These are phyloP conservation scores for Cryphonectria nitschkei DNA, from an alignment of 2,329 filamentous ascomycete species.

Conservation along the genomic window DNA sequence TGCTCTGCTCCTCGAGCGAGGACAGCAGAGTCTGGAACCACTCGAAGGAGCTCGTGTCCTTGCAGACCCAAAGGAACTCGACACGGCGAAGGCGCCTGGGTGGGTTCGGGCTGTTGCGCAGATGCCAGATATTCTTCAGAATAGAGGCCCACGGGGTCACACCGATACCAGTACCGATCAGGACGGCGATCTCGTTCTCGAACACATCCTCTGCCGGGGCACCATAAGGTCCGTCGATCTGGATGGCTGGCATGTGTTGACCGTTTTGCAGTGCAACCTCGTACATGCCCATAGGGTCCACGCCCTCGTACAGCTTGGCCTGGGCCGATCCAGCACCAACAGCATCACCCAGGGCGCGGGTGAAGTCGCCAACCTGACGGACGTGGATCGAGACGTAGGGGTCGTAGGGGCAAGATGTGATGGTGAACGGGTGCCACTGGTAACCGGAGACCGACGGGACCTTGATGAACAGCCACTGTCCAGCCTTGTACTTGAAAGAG, in stretches of 20 bases:
- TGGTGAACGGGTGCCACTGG: slow-evolving; percentile 99
- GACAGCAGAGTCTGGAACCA: slow-evolving; percentile 97
- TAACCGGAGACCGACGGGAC: slow-evolving; percentile 84
- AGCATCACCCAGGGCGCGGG: slow-evolving; percentile 87
- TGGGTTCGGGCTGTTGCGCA: slow-evolving; percentile 86
- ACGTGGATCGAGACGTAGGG: slow-evolving; percentile 94
- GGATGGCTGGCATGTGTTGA: slow-evolving; percentile 85
- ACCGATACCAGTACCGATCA: slow-evolving; percentile 85
- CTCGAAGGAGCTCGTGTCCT: slow-evolving; percentile 92
- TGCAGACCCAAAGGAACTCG: slow-evolving; percentile 99
- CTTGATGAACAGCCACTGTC: slow-evolving; percentile 97
- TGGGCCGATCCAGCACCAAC: slow-evolving; percentile 90
- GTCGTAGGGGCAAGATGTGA: slow-evolving; percentile 96
- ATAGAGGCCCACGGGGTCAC: slow-evolving; percentile 87
- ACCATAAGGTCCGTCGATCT: slow-evolving; percentile 94
- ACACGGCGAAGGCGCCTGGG: slow-evolving; percentile 88
- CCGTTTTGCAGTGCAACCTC: slow-evolving; percentile 94
- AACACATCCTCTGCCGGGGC: slow-evolving; percentile 98
- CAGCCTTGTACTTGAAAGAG: slow-evolving; percentile 96
- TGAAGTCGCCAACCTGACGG: slow-evolving; percentile 96
- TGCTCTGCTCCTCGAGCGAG: slow-evolving; percentile 85
- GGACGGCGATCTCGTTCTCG: slow-evolving; percentile 84
- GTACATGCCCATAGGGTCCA: slow-evolving; percentile 96
- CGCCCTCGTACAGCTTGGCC: slow-evolving; percentile 83
- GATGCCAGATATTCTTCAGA: slow-evolving; percentile 97